Conservation (phyloP, 495 filamentous ascomycete genomes). For the Xylaria castorea region DNA sequence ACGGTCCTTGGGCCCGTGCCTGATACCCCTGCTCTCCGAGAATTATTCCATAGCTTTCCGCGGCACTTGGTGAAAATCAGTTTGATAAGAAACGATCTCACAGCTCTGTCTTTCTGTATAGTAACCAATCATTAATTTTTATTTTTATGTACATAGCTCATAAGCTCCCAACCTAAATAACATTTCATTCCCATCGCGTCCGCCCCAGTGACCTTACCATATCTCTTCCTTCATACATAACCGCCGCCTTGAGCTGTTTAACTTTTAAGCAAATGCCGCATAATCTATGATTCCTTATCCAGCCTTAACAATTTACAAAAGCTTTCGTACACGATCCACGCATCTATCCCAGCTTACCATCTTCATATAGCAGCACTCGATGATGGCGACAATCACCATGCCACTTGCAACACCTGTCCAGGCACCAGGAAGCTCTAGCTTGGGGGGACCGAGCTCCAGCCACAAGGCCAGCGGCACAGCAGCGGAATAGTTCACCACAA, state of each 20-base stretch:
- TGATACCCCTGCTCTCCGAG: too few relatives aligned
- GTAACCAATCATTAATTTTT: background rate
- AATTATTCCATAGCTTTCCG: too few relatives aligned
- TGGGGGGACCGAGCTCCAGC: conserved; percentile 61
- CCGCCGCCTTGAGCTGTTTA: background rate
- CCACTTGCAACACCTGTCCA: conserved; percentile 72
- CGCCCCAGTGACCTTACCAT: background rate
- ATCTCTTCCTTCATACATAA: background rate
- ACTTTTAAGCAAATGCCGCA: background rate
- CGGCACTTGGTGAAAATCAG: background rate
- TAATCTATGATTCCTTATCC: background rate
- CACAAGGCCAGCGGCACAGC: conserved; percentile 76
- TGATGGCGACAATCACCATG: conserved; percentile 48
- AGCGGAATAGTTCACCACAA: conserved; percentile 75
- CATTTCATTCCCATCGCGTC: background rate
- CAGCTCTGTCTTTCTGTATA: background rate
- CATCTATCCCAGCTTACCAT: conserved; percentile 38
- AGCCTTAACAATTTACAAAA: background rate
- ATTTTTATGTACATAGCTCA: conserved; percentile 8
- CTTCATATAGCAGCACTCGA: conserved; percentile 41
- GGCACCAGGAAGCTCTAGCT: conserved; percentile 66
- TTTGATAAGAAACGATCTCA: background rate
- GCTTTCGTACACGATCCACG: conserved; percentile 26
- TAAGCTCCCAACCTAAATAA: background rate
- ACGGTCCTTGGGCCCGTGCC: too few relatives aligned